Conservation (phyloP, 2,329 filamentous ascomycete genomes). For the Blastomyces percursus region DNA sequence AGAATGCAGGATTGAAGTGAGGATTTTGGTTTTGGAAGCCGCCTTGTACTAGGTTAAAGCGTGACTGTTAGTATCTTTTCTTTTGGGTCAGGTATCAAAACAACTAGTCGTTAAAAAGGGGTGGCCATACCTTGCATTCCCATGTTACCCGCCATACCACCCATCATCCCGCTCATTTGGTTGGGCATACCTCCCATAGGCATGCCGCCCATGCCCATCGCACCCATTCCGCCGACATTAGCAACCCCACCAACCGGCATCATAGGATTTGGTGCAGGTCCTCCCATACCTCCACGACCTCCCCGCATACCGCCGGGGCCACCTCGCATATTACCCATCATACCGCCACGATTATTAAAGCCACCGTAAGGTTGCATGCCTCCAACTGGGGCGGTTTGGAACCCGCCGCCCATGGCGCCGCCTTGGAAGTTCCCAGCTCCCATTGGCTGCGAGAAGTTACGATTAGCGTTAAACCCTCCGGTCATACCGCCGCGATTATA, state of each 20-base stretch:
- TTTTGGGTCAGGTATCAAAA: not conserved
- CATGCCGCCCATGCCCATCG: constrained; percentile 45
- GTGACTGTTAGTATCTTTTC: not conserved
- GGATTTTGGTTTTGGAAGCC: constrained; percentile 59
- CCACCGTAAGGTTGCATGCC: constrained; percentile 42
- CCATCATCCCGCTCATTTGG: constrained; percentile 29
- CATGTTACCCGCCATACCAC: constrained; percentile 38
- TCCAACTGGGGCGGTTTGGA: constrained; percentile 37
- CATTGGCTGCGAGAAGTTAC: constrained; percentile 38
- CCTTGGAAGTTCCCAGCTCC: constrained; percentile 33
- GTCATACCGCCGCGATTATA: constrained; percentile 41
- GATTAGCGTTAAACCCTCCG: constrained; percentile 41
- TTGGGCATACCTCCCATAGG: constrained; percentile 45
- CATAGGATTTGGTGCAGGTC: constrained; percentile 33
- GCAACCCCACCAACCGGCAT: constrained; percentile 32
- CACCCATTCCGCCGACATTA: constrained; percentile 42
- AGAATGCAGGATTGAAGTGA: constrained; percentile 66
- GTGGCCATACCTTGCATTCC: constrained; percentile 38
- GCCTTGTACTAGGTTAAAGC: constrained; percentile 24
- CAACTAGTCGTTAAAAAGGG: not conserved
- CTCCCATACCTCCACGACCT: constrained; percentile 49
- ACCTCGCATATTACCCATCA: constrained; percentile 44
- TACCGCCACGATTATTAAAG: constrained; percentile 44
- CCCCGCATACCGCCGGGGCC: constrained; percentile 49
- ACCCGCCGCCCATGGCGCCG: constrained; percentile 34